A percentile compares a stretch with the other conserved stretches of the same genome.
These are phyloP conservation scores for Ophiostoma sp. DNA, from an alignment of 2,329 filamentous ascomycete genomes.

Conservation along the genomic window DNA sequence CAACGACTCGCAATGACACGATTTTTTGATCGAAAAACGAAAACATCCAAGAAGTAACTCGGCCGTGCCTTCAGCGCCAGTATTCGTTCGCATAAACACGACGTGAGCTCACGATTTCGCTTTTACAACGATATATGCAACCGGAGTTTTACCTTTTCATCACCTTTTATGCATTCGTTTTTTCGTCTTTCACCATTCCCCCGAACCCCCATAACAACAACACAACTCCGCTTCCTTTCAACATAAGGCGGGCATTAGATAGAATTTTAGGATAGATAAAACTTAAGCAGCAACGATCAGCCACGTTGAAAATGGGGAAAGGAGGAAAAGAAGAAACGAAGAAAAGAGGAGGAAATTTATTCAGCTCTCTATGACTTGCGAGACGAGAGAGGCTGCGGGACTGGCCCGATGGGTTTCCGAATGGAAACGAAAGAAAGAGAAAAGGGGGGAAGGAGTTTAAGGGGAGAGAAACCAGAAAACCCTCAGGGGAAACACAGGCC, in stretches of 20 bases:
- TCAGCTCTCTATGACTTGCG: constrained; percentile 7
- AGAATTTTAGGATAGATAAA: constrained; percentile 18
- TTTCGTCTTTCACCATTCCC: background rate
- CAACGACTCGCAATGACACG: background rate
- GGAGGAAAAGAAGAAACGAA: background rate
- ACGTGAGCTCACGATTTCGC: background rate
- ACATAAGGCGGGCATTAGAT: constrained; percentile 17
- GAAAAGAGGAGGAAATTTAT: constrained; percentile 12
- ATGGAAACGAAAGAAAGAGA: background rate
- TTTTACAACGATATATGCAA: background rate
- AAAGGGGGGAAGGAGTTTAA: background rate
- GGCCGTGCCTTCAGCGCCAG: background rate
- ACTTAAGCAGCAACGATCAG: constrained; percentile 2
- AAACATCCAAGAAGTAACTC: background rate
- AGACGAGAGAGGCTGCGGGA: constrained; percentile 9
- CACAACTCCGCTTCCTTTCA: constrained; percentile 13
- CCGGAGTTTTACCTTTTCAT: background rate
- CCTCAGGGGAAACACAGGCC: constrained; percentile 8
- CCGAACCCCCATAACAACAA: background rate
- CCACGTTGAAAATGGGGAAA: constrained; percentile 11
- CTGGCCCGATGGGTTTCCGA: too few relatives aligned
- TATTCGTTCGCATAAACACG: background rate
- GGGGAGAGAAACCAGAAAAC: background rate
- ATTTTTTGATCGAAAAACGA: background rate
- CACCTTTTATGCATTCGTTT: background rate